phyloP scores from a whole-genome alignment of 192 early-diverging fungal species.

The Phycomyces nitens region DNA sequence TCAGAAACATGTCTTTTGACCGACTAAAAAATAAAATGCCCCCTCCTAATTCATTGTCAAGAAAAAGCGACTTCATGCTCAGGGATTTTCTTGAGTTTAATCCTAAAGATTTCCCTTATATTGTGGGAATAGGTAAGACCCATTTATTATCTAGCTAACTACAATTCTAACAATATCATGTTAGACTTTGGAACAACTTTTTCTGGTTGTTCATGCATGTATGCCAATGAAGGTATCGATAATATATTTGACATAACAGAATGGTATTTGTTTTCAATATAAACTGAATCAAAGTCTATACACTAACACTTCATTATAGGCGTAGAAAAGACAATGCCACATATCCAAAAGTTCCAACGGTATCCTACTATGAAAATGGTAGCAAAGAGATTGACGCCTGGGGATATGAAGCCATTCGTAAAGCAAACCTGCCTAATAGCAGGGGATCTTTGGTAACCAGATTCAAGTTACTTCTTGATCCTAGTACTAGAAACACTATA shows the following conservation, averaged over 20 bases:
- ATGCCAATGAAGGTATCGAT: slow-evolving; percentile 34
- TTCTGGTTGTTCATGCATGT: slow-evolving; percentile 43
- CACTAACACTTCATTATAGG: background rate
- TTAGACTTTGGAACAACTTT: slow-evolving; percentile 41
- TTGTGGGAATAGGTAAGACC: too few species aligned
- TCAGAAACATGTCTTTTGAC: too few species aligned
- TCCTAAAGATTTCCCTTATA: too few species aligned
- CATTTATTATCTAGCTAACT: too few species aligned
- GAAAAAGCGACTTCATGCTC: too few species aligned
- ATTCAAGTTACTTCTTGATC: slow-evolving; percentile 50
- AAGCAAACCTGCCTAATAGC: slow-evolving; percentile 39
- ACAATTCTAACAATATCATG: too few species aligned
- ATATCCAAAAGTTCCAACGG: slow-evolving; percentile 35
- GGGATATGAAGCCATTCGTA: slow-evolving; percentile 40
- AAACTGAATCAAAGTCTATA: background rate
- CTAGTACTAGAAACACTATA: slow-evolving; percentile 31
- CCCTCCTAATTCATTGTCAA: too few species aligned
- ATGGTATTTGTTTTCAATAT: slow-evolving; percentile 14
- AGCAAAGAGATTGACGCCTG: slow-evolving; percentile 39
- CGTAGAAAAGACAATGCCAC: background rate
- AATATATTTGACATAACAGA: slow-evolving; percentile 44
- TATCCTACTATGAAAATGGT: slow-evolving; percentile 32
- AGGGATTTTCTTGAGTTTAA: too few species aligned
- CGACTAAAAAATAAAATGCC: too few species aligned
- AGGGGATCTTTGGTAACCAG: slow-evolving; percentile 37